Evolutionary conservation across 1,284 basidiomycete genomes (phyloP).

Genomic region (Cutaneotrichosporon cutaneum): DNA sequence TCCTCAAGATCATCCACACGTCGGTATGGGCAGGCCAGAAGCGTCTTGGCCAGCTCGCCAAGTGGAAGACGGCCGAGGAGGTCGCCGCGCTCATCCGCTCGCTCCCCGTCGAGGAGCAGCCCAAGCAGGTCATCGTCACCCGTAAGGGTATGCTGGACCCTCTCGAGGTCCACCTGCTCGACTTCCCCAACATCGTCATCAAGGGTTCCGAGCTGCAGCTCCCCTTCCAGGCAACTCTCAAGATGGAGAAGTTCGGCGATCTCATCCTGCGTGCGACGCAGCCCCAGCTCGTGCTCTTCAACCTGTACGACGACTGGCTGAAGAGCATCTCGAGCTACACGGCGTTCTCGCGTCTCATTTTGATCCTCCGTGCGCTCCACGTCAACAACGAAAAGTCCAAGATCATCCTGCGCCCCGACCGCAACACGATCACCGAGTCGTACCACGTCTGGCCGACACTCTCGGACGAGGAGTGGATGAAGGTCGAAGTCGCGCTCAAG

Average conservation of each 20-base stretch:
- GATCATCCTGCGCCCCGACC: conserved; percentile 86
- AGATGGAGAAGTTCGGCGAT: conserved; percentile 99
- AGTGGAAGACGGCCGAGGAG: conserved; percentile 98
- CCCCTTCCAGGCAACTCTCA: conserved; percentile 99
- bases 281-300: conserved; percentile 72
- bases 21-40: conserved; percentile 99
- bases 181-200: conserved; percentile 99
- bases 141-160: conserved; percentile 99
- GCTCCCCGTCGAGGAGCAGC: conserved; percentile 97
- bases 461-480: conserved; percentile 97
- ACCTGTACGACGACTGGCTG: conserved; percentile 98
- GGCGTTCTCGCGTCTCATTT: conserved; percentile 95
- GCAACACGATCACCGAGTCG: conserved; percentile 92
- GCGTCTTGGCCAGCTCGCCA: conserved; percentile 97
- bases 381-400: conserved; percentile 99
- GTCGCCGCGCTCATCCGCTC: conserved; percentile 96
- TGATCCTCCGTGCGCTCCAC: conserved; percentile 92
- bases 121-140: conserved; percentile 98
- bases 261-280: conserved; percentile 65
- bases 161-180: conserved; percentile 95
- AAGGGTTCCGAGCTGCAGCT: conserved; percentile 97
- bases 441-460: conserved; percentile 99
- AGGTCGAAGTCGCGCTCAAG: conserved; percentile 96
- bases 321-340: conserved; percentile 99
- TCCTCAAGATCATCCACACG: conserved; percentile 99